phyloP scores from a whole-genome alignment of 306 rosid genomes.

The Erythrophleum fordii region DNA sequence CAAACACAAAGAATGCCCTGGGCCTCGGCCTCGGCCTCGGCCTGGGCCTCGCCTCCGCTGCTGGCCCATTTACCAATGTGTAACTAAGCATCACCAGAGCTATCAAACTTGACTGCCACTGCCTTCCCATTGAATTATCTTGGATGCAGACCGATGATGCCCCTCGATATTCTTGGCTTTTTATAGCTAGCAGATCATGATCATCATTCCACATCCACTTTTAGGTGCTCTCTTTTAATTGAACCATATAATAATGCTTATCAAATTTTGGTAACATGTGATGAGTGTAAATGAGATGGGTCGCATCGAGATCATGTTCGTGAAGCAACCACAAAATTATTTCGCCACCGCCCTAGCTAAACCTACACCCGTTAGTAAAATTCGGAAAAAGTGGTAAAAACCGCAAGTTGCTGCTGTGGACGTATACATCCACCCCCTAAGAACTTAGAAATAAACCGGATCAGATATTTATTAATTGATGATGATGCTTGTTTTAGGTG shows the following conservation, averaged over 20 bases:
- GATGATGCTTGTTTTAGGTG: neutral
- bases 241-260: neutral
- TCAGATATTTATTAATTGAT: neutral
- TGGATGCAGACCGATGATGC: constrained; percentile 5
- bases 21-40: neutral
- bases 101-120: constrained; percentile 12
- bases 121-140: neutral
- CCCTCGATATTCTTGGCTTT: constrained; percentile 27
- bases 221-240: constrained; percentile 2
- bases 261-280: neutral
- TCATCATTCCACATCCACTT: neutral
- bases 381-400: no score
- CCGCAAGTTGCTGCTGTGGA: neutral
- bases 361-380: neutral
- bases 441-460: neutral
- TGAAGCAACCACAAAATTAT: neutral
- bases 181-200: constrained; percentile 31
- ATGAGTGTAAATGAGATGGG: constrained; percentile 1
- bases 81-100: constrained; percentile 5
- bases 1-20: constrained; percentile 70
- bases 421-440: neutral
- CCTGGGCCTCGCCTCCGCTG: constrained; percentile 18
- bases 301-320: neutral
- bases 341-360: constrained; percentile 6
- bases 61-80: constrained; percentile 19